These are phyloP conservation scores for Terfezia claveryi DNA, from an alignment of 495 filamentous ascomycete species.

Conservation along the genomic window DNA sequence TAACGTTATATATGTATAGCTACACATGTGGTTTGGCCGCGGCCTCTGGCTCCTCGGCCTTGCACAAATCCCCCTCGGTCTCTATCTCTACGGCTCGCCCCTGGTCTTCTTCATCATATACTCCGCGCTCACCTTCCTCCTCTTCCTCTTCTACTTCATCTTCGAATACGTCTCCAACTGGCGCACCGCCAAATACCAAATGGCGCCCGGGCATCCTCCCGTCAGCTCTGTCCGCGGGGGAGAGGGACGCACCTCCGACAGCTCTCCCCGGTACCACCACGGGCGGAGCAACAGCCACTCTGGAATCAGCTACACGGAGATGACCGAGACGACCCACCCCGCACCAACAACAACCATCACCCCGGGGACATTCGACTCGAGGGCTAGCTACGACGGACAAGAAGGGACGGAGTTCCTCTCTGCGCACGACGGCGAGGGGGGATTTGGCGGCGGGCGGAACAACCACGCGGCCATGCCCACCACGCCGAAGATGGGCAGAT, in stretches of 20 bases:
- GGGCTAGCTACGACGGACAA: background rate
- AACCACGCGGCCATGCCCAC: background rate
- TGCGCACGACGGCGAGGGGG: background rate
- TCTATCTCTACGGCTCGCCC: conserved; percentile 84
- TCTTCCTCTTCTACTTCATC: conserved; percentile 15
- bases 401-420: background rate
- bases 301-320: background rate
- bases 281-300: background rate
- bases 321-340: background rate
- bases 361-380: background rate
- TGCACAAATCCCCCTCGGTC: conserved; percentile 67
- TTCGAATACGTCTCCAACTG: conserved; percentile 10
- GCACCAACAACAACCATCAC: background rate
- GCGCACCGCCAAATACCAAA: background rate
- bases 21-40: conserved; percentile 79
- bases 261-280: too few species aligned
- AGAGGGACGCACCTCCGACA: background rate
- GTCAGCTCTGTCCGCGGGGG: background rate
- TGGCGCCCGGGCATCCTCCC: too few species aligned
- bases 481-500: background rate
- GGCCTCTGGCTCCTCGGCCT: conserved; percentile 56
- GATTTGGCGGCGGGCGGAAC: background rate
- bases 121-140: conserved; percentile 31
- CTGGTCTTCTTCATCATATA: conserved; percentile 66
- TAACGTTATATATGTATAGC: conserved; percentile 1